phyloP scores from a whole-genome alignment of 768 basidiomycete genomes.

The Mycena sanguinolenta region DNA sequence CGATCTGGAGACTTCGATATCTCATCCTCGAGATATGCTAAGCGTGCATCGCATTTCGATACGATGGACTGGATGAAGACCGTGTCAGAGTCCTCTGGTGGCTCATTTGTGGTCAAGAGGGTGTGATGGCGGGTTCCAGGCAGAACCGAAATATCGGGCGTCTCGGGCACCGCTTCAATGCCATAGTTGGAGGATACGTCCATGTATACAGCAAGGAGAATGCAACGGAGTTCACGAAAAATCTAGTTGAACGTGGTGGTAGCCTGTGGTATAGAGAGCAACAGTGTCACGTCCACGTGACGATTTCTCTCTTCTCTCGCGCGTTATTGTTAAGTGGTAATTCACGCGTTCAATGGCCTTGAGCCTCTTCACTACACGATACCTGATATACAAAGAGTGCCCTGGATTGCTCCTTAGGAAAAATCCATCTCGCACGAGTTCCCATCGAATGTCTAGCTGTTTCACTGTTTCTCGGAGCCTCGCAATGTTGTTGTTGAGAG shows the following conservation, averaged over 20 bases:
- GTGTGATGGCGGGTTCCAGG: background rate
- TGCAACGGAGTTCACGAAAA: too few species aligned
- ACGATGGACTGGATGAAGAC: background rate
- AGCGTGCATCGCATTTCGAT: background rate
- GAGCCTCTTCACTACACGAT: constrained; percentile 23
- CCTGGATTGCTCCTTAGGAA: constrained; percentile 73
- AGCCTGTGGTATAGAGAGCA: too few species aligned
- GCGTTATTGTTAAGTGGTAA: too few species aligned
- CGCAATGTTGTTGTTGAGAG: too few species aligned
- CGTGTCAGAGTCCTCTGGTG: background rate
- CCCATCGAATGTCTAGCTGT: constrained; percentile 63
- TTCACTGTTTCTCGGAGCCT: too few species aligned
- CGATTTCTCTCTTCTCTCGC: too few species aligned
- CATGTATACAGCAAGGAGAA: too few species aligned
- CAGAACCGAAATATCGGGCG: too few species aligned
- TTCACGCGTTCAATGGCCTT: constrained; percentile 23
- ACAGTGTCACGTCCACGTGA: too few species aligned
- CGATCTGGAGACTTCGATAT: background rate
- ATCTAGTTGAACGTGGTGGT: too few species aligned
- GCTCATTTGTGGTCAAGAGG: constrained; percentile 10
- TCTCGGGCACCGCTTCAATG: too few species aligned
- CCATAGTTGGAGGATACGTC: too few species aligned
- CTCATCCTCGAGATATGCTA: background rate
- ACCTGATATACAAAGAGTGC: background rate
- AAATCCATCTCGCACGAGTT: constrained; percentile 68